Conservation (phyloP, 371 early-diverging fungal genomes). For the Apophysomyces variabilis region DNA sequence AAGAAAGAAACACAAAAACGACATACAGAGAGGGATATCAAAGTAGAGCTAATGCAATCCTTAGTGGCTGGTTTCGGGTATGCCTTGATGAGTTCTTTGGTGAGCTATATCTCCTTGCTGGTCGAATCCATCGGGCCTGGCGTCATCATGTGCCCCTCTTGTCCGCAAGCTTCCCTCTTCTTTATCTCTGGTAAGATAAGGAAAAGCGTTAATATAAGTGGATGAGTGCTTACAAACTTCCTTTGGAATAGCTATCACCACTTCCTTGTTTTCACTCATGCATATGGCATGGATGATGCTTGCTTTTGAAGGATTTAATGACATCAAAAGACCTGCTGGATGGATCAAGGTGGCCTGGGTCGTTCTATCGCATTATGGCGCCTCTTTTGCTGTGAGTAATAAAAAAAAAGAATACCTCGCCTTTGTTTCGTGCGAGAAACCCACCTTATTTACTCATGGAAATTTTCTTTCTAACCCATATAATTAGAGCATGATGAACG, state of each 20-base stretch:
- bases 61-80: slow-evolving; percentile 70
- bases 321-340: slow-evolving; percentile 30
- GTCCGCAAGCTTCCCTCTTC: slow-evolving; percentile 62
- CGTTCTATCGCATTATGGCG: slow-evolving; percentile 61
- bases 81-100: slow-evolving; percentile 68
- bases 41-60: background rate
- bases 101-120: slow-evolving; percentile 68
- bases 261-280: slow-evolving; percentile 69
- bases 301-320: slow-evolving; percentile 67
- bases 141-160: slow-evolving; percentile 69
- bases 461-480: too few species aligned
- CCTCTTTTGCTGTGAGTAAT: slow-evolving; percentile 56
- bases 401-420: too few species aligned
- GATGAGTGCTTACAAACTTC: background rate
- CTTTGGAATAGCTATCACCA: slow-evolving; percentile 59
- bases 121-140: slow-evolving; percentile 73
- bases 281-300: slow-evolving; percentile 78
- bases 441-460: too few species aligned
- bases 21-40: background rate
- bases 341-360: slow-evolving; percentile 51
- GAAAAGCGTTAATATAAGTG: background rate
- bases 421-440: too few species aligned
- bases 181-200: slow-evolving; percentile 61
- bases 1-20: too few species aligned
- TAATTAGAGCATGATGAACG: slow-evolving; percentile 53